Evolutionary conservation across 2,329 filamentous ascomycete genomes (phyloP), one percentile per base, ranked within the genome.

Genomic region (Cladosporium cucumerinum): DNA sequence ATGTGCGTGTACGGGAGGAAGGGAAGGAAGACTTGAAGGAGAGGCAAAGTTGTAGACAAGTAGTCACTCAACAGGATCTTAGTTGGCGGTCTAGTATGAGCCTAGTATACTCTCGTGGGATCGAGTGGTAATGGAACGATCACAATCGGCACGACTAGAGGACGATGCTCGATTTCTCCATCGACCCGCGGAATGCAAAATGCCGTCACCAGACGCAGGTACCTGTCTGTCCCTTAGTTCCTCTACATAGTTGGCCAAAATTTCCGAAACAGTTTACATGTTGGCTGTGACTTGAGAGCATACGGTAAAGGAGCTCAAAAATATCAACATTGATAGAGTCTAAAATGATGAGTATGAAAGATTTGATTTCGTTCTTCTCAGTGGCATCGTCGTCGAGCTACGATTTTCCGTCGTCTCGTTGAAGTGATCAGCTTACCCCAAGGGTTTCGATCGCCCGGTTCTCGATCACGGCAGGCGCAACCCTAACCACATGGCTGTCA

Each of bases 121-220:
- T 61, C 26, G 14, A 52, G 58, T 48, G 58, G 58, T 61, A 61
- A 61, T 61, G 16, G 46, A 34, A 3, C 21, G 43, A 39, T 52
- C 43, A 61, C 34, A 14, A 6, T 25, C 55, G 32, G 55, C 6
- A n/a, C 16, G 25, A 55, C 28, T 55, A 25, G 8, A 26, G 23
- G 25, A 51, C 48, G 48, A 51, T 54, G 26, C 51, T 58, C 32
- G 55, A 46, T 58, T 28, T 58, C 32, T 46, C 11, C 46, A 6
- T 25, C 25, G 51, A 34, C 14, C 32, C 23, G 34, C 23, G 34
- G 34, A 26, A 16, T 57, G 48, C 48, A 32, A 32, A 36, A 57
- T 57, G 54, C 54, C 54, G 54, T 57, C 54, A 57, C 54, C 23
- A 32, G 32, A 57, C 14, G 54, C 30, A 26, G 32, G 32, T 57